Evolutionary conservation across 106 monocot genomes (phyloP), one percentile per base, ranked within the genome.

Genomic region (Triglochin maritima): DNA sequence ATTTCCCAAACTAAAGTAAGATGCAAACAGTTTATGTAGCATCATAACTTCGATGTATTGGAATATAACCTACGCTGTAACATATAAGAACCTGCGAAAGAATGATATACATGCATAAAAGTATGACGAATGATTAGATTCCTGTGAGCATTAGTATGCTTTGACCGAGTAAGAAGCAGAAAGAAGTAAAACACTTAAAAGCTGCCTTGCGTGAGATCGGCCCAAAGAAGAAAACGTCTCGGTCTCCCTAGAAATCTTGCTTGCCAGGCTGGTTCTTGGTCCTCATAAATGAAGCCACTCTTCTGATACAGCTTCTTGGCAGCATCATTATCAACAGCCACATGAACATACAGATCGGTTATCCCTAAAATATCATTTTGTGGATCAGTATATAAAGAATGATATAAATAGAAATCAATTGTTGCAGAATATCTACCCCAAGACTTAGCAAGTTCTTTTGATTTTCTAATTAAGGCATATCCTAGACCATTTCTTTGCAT

Each of bases 321-420:
- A n/a, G 57, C 57, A 15, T 69, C 57, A 46, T 69, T 69, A 14
- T 91, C 84, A 41, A 79, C 83, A 49, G 94, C 94, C 64, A 94
- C 94, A 81, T 94, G 94, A 64, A 89, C 87, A 63, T 94, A 94
- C 50, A 94, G 71, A 79, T 94, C 94, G 46, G 84, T 87, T 62
- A 94, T 89, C 11, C 94, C 94, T 94, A 82, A 10, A 71, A 69
- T 44, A 29, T 14, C 45, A 59, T 65, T 50, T 9, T 49, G 7
- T 16, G 29, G 50, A 10, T 50, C 15, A 14, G 17, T 14, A 12
- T 15, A 52, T 8, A 52, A 6, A 52, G 11, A 11, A 52, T 8
- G 52, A 52, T 8, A 52, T 52, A 52, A 52, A 11, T 8, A 52
- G 11, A 52, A 52, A 52, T 11, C 52, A 8, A 52, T 11, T 8